Evolutionary conservation across 78 protist species (phyloP), one percentile per base, ranked within the genome.

Genomic region (Creolimax fragrantissima): DNA sequence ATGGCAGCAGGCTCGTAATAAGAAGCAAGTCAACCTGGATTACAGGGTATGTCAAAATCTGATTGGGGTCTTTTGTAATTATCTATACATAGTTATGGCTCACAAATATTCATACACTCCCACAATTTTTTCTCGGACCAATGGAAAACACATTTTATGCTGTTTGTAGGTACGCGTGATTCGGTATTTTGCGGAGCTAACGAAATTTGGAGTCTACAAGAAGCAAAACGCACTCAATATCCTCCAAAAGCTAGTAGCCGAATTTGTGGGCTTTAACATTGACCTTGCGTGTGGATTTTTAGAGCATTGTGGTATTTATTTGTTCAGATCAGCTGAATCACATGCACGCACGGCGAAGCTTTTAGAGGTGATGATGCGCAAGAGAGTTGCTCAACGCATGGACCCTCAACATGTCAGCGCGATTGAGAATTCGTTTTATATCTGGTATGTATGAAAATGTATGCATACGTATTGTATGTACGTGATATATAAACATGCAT

Each of bases 221-320:
- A 86, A 44, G 37, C 11, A 92, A 6, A 42, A 44, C 2, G 95
- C 94, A 4, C 89, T 96, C 42, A 44, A 92, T 42, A 89, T 74
- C 66, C 81, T 96, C 74, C 92, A 90, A 43, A 41, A 39, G 3
- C 92, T 96, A 43, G 81, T 96, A 24, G 93, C 93, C 45, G 95
- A 94, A 35, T 96, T 96, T 44, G 67, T 84, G 4, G 93, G 92
- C 81, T 96, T 94, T 43, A 91, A 92, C 90, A 93, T 96, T 3
- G 95, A 93, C 41, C 39, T 93, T 11, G 96, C 96, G 17, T 94
- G 96, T 42, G 42, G 37, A 2, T 41, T 95, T 3, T 88, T 95
- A 39, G 98, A 96, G 58, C 85, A 90, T 35, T 94, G 96, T 91
- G 98, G 98, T 7, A 47, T 96, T 4, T 96, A 90, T 84, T 45